Percentiles rank a stretch among this genome's conserved stretches.
These are phyloP conservation scores for Chiua sp. DNA, from an alignment of 1,284 basidiomycete genomes.

Conservation along the genomic window DNA sequence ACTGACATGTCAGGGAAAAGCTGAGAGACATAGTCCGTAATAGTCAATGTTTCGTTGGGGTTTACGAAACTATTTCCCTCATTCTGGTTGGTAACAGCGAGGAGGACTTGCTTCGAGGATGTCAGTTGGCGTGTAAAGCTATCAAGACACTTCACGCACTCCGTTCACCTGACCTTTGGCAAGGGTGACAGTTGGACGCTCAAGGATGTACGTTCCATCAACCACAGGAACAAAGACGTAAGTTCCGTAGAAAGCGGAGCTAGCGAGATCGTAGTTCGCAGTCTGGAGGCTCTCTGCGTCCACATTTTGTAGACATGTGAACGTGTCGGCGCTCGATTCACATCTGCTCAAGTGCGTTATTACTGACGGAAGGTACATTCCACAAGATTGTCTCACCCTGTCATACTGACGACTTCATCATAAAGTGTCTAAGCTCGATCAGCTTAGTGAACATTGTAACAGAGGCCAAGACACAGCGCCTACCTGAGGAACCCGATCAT, in stretches of 20 bases:
- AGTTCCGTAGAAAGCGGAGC: constrained; percentile 33
- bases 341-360: constrained; percentile 24
- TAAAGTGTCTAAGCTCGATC: constrained; percentile 25
- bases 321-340: constrained; percentile 19
- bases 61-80: constrained; percentile 25
- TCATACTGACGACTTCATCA: constrained; percentile 12
- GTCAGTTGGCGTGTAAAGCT: not conserved
- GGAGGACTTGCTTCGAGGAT: constrained; percentile 10
- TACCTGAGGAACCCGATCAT: constrained; percentile 25
- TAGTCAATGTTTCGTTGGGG: constrained; percentile 9
- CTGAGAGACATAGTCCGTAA: constrained; percentile 22
- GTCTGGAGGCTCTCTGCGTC: constrained; percentile 24
- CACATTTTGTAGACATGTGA: constrained; percentile 33
- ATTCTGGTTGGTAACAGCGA: constrained; percentile 20
- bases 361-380: not conserved
- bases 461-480: not conserved
- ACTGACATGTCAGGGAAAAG: constrained; percentile 28
- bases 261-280: constrained; percentile 21
- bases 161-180: constrained; percentile 21
- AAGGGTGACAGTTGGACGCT: constrained; percentile 36
- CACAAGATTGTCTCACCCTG: constrained; percentile 13
- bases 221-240: constrained; percentile 38
- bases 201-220: constrained; percentile 40
- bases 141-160: not conserved
- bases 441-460: not conserved